These are phyloP conservation scores for Platanthera zijinensis DNA, from an alignment of 106 monocot genomes.

Conservation along the genomic window DNA sequence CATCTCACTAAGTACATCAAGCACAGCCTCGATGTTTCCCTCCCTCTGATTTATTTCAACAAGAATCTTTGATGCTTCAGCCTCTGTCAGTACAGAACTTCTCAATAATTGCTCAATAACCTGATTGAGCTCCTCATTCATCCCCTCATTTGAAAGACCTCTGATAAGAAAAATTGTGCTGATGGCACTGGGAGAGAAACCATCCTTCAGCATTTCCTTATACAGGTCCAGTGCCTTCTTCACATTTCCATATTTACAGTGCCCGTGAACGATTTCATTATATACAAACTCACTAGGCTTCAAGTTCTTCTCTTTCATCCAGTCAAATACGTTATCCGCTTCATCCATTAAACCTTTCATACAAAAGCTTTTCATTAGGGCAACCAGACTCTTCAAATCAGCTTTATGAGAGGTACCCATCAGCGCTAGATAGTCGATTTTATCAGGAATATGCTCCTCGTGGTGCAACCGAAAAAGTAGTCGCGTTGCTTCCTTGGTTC, in stretches of 20 bases:
- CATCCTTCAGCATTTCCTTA: conserved; percentile 49
- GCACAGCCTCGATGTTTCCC: conserved; percentile 62
- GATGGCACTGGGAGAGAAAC: conserved; percentile 53
- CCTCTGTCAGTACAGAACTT: conserved; percentile 44
- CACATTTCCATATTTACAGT: conserved; percentile 64
- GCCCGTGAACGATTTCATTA: conserved; percentile 72
- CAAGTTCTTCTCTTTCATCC: conserved; percentile 29
- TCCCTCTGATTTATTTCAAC: conserved; percentile 59
- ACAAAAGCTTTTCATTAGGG: conserved; percentile 77
- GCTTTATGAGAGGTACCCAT: conserved; percentile 36
- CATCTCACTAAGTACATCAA: conserved; percentile 57
- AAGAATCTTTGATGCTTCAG: conserved; percentile 53
- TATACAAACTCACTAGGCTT: conserved; percentile 59
- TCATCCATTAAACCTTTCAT: conserved; percentile 77
- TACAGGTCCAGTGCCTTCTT: conserved; percentile 46
- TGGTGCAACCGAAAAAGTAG: conserved; percentile 53
- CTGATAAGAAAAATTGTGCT: conserved; percentile 59
- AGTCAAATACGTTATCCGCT: conserved; percentile 67
- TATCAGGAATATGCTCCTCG: conserved; percentile 46
- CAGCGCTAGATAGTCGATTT: conserved; percentile 47
- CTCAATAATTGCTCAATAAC: conserved; percentile 47
- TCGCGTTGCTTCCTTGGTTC: conserved; percentile 61
- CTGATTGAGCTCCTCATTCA: conserved; percentile 38
- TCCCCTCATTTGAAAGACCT: conserved; percentile 47
- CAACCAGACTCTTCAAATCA: conserved; percentile 35